Conservation (phyloP, 495 filamentous ascomycete species). For the Pyronema omphalodes region DNA sequence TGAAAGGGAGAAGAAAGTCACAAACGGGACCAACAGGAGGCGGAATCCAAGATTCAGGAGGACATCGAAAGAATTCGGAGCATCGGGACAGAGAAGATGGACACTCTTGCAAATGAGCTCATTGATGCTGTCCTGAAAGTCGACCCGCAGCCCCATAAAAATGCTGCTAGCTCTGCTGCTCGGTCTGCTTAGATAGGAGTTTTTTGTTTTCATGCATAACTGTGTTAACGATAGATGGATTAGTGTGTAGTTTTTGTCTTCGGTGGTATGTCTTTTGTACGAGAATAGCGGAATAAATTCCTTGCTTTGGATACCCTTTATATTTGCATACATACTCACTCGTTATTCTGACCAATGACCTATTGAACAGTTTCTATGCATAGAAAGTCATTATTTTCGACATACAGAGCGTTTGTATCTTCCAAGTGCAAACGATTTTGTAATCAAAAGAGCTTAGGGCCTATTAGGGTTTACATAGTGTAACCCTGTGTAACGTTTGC, state of each 20-base stretch:
- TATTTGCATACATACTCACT: too few species aligned
- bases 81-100: slow-evolving; percentile 57
- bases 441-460: too few species aligned
- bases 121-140: slow-evolving; percentile 61
- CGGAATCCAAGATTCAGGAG: slow-evolving; percentile 58
- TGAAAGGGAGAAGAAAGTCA: slow-evolving; percentile 57
- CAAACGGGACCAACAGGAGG: slow-evolving; percentile 72
- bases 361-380: too few species aligned
- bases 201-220: not conserved
- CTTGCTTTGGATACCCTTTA: too few species aligned
- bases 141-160: slow-evolving; percentile 36
- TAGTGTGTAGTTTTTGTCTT: not conserved
- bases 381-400: too few species aligned
- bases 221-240: not conserved
- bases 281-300: too few species aligned
- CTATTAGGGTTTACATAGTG: too few species aligned
- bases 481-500: too few species aligned
- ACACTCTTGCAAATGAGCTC: slow-evolving; percentile 62
- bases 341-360: too few species aligned
- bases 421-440: too few species aligned
- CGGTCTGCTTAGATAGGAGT: not conserved
- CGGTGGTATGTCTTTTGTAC: too few species aligned
- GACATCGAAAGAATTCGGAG: slow-evolving; percentile 67
- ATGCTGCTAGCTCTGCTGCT: slow-evolving; percentile 3
- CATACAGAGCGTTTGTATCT: too few species aligned